Evolutionary conservation across 2,329 filamentous ascomycete species (phyloP), one percentile per base, ranked within the genome.

Genomic region (Fusarium nygamai): DNA sequence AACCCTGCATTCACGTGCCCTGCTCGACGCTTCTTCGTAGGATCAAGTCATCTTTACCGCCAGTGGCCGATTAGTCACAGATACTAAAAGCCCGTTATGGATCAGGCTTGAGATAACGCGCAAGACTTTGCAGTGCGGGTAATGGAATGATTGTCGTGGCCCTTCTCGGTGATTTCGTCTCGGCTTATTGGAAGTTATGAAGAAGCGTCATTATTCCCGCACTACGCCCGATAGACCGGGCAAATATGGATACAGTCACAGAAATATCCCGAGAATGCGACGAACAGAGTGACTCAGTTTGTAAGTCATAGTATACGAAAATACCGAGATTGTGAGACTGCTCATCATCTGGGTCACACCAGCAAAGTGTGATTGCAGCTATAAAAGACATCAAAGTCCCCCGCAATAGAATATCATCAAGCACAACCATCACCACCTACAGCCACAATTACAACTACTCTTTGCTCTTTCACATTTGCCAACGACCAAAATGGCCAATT

Each of bases 401-500:
- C 6, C 8, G 6, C 3, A 6, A 22, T 36, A 2, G 2, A 16
- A 16, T 1, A 7, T 50, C 56, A 29, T n/a, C 11, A 29, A 29
- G 12, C 24, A 36, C 2, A 19, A 36, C 31, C 0, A 36, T 14
- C 5, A 8, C 14, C 19, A 3, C 4, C 12, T 11, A 17, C 20
- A 22, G 1, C 31, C 10, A 2, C 3, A n/a, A 0, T 20, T 1
- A 36, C 8, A 22, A 19, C 10, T 14, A 19, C 34, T 19, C 8
- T 29, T n/a, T 3, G 5, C 24, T 39, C 4, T 13, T 19, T 36
- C 19, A 3, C 13, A 4, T 12, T 16, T 11, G 7, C 7, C 17
- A 33, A 17, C 11, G 14, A 16, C 9, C 12, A 46, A 29, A 41
- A 75, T 75, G 73, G 16, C 53, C 16, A 61, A 31, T n/a, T 78